Evolutionary conservation across 1,139 yeast species (phyloP).

Genomic region (Pichia sp.): DNA sequence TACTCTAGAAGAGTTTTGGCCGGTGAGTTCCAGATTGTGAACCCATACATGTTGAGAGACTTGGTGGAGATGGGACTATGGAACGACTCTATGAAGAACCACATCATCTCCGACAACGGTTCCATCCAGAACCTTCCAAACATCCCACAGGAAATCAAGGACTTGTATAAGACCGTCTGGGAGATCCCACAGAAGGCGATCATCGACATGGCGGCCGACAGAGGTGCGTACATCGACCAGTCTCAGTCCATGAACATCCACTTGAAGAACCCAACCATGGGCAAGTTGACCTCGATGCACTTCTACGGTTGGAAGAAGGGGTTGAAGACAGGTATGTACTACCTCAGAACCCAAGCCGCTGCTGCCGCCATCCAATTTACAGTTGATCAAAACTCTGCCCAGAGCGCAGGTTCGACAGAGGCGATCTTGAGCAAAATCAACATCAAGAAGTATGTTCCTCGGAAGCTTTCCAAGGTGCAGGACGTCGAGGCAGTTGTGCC

Average conservation of each 20-base stretch:
- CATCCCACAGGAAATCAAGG: conserved; percentile 49
- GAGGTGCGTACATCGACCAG: conserved; percentile 58
- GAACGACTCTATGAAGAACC: conserved; percentile 50
- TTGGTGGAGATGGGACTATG: conserved; percentile 53
- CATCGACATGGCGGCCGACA: conserved; percentile 58
- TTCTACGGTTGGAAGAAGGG: conserved; percentile 64
- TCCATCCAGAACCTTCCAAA: conserved; percentile 49
- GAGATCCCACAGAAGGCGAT: conserved; percentile 54
- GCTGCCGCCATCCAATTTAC: conserved; percentile 60
- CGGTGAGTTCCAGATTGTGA: conserved; percentile 60
- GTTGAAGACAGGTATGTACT: conserved; percentile 61
- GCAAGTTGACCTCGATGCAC: conserved; percentile 56
- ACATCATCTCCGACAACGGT: conserved; percentile 50
- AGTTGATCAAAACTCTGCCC: conserved; percentile 41
- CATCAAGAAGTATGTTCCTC: conserved; percentile 32
- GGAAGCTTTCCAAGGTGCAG: conserved; percentile 28
- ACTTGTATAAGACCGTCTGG: conserved; percentile 57
- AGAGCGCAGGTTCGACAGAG: conserved; percentile 47
- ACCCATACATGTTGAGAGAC: conserved; percentile 51
- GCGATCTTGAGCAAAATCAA: conserved; percentile 52
- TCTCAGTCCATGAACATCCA: conserved; percentile 58
- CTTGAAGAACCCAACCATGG: conserved; percentile 52
- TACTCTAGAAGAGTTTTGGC: conserved; percentile 58
- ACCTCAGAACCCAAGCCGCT: conserved; percentile 60
- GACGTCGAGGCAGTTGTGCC: conserved; percentile 35